Evolutionary conservation across 129 eudicot species (phyloP).

Genomic region (Cynara cardunculus): DNA sequence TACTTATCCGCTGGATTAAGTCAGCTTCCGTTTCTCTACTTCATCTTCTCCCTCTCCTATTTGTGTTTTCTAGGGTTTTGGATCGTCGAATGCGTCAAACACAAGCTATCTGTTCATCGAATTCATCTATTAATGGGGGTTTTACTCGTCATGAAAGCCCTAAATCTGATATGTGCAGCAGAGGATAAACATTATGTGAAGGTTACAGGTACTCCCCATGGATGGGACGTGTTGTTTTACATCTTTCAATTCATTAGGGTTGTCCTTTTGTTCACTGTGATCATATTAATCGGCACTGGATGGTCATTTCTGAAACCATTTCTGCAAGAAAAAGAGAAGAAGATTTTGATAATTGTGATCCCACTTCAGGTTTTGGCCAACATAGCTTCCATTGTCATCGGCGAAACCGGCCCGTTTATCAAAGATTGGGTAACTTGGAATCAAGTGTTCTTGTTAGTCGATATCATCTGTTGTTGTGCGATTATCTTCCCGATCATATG

Average conservation of each 20-base stretch:
- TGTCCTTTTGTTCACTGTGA: conserved; percentile 31
- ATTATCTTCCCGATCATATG: conserved; percentile 36
- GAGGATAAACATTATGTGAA: conserved; percentile 30
- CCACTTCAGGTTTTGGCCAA: conserved; percentile 37
- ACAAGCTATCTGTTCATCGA: conserved; percentile 23
- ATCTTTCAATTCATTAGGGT: conserved; percentile 20
- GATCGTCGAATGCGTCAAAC: conserved; percentile 21
- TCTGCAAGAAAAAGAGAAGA: conserved; percentile 32
- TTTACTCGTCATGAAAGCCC: conserved; percentile 36
- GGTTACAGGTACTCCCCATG: conserved; percentile 36
- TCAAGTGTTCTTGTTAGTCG: conserved; percentile 35
- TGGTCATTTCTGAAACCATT: conserved; percentile 42
- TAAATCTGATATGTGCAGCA: conserved; percentile 35
- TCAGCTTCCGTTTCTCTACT: conserved; percentile 28
- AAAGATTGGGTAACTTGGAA: conserved; percentile 37
- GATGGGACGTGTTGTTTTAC: conserved; percentile 37
- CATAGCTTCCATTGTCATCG: conserved; percentile 30
- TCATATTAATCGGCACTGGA: conserved; percentile 37
- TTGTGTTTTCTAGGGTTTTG: conserved; percentile 31
- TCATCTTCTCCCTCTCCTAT: conserved; percentile 29
- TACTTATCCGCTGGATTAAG: conserved; percentile 39
- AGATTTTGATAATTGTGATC: conserved; percentile 21
- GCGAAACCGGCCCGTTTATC: conserved; percentile 33
- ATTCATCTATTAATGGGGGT: conserved; percentile 39
- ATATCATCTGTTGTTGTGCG: conserved; percentile 35